Percentiles rank a stretch among this genome's conserved stretches.
phyloP scores from a whole-genome alignment of 805 yeast species.

The baker's yeast (Saccharomyces cerevisiae) region DNA sequence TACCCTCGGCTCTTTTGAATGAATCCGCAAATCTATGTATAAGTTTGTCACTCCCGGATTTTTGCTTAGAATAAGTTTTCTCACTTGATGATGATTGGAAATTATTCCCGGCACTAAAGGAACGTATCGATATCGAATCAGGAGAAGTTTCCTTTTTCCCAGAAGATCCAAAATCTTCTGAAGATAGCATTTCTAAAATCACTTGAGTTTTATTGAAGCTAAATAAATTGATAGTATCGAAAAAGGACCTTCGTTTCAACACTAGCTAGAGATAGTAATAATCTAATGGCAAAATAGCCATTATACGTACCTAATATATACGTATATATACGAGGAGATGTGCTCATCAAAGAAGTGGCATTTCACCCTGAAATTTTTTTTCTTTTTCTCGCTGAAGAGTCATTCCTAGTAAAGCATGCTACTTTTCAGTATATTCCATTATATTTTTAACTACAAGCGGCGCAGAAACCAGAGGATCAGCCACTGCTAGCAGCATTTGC shows the following conservation, averaged over 20 bases:
- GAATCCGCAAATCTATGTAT: conserved; percentile 15
- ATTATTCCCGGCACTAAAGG: not conserved
- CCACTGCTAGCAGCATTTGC: not conserved
- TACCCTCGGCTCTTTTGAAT: conserved; percentile 15
- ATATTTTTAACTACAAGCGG: not conserved
- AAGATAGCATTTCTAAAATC: not conserved
- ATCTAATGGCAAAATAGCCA: not conserved
- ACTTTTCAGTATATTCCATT: not conserved
- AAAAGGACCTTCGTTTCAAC: not conserved
- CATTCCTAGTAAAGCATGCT: not conserved
- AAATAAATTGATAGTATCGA: not conserved
- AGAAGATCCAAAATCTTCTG: not conserved
- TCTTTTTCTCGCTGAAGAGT: not conserved
- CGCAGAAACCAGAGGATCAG: not conserved
- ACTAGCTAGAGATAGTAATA: not conserved
- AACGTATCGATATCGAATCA: not conserved
- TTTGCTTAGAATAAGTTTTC: not conserved
- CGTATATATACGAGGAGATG: not conserved
- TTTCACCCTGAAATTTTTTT: not conserved
- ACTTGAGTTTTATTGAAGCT: not conserved
- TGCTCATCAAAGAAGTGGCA: not conserved
- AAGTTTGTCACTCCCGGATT: not conserved
- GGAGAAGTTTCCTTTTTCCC: not conserved
- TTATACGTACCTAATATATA: not conserved
- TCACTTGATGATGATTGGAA: not conserved